A percentile compares a stretch with the other conserved stretches of the same genome.
phyloP scores from a whole-genome alignment of 768 basidiomycete genomes.

The Amanita rimosa region DNA sequence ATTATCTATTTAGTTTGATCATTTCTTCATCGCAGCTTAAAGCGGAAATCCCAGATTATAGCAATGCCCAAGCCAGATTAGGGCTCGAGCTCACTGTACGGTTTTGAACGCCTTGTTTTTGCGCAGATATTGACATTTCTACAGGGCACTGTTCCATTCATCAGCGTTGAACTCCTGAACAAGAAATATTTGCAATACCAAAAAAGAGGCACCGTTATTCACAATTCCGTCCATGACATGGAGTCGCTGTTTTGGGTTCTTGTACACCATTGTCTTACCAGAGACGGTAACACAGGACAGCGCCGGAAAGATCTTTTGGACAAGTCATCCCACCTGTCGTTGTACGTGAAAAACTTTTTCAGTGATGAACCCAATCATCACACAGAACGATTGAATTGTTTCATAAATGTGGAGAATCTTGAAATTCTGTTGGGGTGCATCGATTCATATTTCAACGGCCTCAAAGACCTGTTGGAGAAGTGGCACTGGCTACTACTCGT shows the following conservation, averaged over 20 bases:
- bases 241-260: constrained; percentile 15
- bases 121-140: not conserved
- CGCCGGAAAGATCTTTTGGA: not conserved
- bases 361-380: too few relatives aligned
- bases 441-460: not conserved
- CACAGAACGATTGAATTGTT: too few relatives aligned
- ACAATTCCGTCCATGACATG: constrained; percentile 10
- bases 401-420: not conserved
- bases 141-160: not conserved
- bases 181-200: not conserved
- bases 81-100: too few relatives aligned
- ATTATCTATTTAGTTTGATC: too few relatives aligned
- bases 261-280: constrained; percentile 10
- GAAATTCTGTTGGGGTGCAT: not conserved
- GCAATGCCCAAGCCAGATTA: too few relatives aligned
- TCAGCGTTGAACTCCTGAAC: not conserved
- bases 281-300: constrained; percentile 8
- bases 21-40: too few relatives aligned
- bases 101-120: not conserved
- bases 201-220: not conserved
- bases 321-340: not conserved
- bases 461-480: not conserved
- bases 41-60: not conserved
- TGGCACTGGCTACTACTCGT: not conserved
- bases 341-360: not conserved